These are phyloP conservation scores for Angomonas ambiguus DNA, from an alignment of 208 protist species.

Conservation along the genomic window DNA sequence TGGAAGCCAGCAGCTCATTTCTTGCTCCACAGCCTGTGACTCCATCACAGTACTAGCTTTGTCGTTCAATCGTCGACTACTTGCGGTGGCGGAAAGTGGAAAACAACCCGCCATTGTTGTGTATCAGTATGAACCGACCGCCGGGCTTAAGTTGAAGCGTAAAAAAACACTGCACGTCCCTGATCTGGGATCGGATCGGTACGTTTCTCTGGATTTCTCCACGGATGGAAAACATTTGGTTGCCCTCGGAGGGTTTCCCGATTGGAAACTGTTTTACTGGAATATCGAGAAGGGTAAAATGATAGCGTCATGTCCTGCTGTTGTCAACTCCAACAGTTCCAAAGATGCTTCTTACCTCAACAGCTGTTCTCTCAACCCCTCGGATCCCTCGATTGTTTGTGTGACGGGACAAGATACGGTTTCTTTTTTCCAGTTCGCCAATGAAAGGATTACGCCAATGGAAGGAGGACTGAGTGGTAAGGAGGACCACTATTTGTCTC, in stretches of 20 bases:
- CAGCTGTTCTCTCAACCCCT: constrained; percentile 90
- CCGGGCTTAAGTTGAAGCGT: constrained; percentile 72
- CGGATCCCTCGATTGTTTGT: constrained; percentile 84
- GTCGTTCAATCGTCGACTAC: constrained; percentile 84
- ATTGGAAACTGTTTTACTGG: constrained; percentile 94
- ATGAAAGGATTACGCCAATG: constrained; percentile 65
- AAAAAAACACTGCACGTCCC: constrained; percentile 82
- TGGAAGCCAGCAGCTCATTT: constrained; percentile 87
- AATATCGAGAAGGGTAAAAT: constrained; percentile 88
- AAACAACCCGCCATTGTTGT: constrained; percentile 82
- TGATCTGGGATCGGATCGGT: constrained; percentile 79
- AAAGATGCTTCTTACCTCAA: constrained; percentile 66
- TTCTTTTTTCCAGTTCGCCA: constrained; percentile 82
- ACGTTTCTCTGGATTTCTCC: constrained; percentile 90
- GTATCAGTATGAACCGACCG: constrained; percentile 85
- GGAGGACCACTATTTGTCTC: constrained; percentile 87
- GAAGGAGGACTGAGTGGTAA: constrained; percentile 59
- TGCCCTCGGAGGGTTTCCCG: constrained; percentile 85
- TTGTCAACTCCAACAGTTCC: constrained; percentile 41
- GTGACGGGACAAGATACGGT: constrained; percentile 90
- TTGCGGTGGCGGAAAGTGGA: constrained; percentile 92
- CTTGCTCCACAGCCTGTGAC: constrained; percentile 81
- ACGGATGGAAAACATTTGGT: constrained; percentile 85
- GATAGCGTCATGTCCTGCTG: constrained; percentile 45
- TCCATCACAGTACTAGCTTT: constrained; percentile 89